These are phyloP conservation scores for Stemphylium lycopersici DNA, from an alignment of 2,329 filamentous ascomycete species.

Conservation along the genomic window DNA sequence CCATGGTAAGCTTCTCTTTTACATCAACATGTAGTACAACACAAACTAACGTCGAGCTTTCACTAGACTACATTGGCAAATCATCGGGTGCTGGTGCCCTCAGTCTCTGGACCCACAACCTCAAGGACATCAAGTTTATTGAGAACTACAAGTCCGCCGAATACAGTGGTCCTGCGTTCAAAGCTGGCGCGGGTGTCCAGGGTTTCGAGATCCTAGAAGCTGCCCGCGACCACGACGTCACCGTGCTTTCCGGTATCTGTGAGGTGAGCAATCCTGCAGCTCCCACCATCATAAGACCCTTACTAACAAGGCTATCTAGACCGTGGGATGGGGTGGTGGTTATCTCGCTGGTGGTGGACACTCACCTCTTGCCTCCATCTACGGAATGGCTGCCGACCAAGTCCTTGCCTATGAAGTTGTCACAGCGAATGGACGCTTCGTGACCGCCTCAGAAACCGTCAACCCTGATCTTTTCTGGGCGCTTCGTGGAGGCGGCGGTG, in stretches of 20 bases:
- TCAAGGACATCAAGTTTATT: constrained; percentile 27
- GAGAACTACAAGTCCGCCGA: constrained; percentile 12
- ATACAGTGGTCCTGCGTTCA: constrained; percentile 32
- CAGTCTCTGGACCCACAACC: constrained; percentile 38
- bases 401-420: constrained; percentile 17
- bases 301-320: constrained; percentile 20
- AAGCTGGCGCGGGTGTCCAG: constrained; percentile 33
- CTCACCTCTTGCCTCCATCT: constrained; percentile 55
- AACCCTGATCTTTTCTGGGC: constrained; percentile 28
- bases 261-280: constrained; percentile 29
- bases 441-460: constrained; percentile 14
- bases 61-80: constrained; percentile 21
- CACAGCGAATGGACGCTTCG: constrained; percentile 14
- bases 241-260: constrained; percentile 20
- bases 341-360: constrained; percentile 57
- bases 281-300: background rate
- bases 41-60: background rate
- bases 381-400: constrained; percentile 31
- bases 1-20: constrained; percentile 6
- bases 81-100: constrained; percentile 34
- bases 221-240: constrained; percentile 31
- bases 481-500: constrained; percentile 18
- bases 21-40: background rate
- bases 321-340: constrained; percentile 35
- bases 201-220: constrained; percentile 27